Conservation (phyloP, 1,284 basidiomycete genomes). For the Tetrapyrgos nigripes region DNA sequence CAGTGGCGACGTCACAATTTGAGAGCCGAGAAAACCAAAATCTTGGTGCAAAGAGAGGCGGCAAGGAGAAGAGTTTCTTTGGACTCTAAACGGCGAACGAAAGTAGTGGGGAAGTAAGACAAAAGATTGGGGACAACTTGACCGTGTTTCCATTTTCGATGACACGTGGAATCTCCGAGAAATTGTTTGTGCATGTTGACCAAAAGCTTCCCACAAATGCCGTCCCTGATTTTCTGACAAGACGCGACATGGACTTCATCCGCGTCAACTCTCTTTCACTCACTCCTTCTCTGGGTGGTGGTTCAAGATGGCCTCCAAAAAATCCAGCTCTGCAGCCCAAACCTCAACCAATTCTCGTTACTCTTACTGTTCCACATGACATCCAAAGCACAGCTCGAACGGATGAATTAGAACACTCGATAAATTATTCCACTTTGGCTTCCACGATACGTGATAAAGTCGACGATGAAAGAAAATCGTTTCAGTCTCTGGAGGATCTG, state of each 20-base stretch:
- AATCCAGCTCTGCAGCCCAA: conserved; percentile 29
- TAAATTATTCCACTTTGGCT: conserved; percentile 63
- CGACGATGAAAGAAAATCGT: conserved; percentile 28
- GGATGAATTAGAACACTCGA: conserved; percentile 65
- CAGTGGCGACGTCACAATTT: background rate
- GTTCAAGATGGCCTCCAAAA: conserved; percentile 48
- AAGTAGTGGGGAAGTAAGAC: background rate
- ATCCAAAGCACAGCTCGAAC: conserved; percentile 55
- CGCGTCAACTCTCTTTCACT: conserved; percentile 56
- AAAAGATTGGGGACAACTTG: background rate
- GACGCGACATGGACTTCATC: conserved; percentile 42
- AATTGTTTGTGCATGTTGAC: background rate
- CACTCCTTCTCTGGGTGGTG: conserved; percentile 43
- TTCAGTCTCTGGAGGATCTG: conserved; percentile 50
- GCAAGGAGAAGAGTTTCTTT: background rate
- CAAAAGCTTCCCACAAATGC: background rate
- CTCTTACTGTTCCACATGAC: conserved; percentile 62
- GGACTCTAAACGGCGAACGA: background rate
- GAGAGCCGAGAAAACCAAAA: background rate
- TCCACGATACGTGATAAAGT: conserved; percentile 28
- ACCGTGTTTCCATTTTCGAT: background rate
- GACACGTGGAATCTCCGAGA: background rate
- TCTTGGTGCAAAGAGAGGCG: background rate
- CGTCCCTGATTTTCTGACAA: background rate
- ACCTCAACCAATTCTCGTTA: conserved; percentile 65